phyloP scores from a whole-genome alignment of 306 rosid species.

The Rubus parviflorus region DNA sequence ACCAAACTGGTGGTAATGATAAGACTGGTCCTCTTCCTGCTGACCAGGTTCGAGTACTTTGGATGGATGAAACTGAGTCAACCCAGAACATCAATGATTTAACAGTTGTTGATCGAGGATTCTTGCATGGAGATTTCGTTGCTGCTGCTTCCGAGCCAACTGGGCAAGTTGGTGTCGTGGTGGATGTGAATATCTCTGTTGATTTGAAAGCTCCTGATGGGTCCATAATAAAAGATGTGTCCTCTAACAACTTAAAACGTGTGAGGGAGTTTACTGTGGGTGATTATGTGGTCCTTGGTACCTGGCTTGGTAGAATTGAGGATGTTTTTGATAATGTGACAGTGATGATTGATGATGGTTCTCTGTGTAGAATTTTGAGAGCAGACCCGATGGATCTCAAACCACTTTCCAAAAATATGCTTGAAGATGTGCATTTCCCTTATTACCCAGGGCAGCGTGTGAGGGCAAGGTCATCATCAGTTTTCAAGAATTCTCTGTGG shows the following conservation, averaged over 20 bases:
- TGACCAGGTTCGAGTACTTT: constrained; percentile 81
- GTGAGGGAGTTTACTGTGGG: constrained; percentile 92
- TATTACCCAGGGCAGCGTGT: constrained; percentile 99
- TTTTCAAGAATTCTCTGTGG: constrained; percentile 95
- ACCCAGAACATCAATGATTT: constrained; percentile 59
- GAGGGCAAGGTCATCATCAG: constrained; percentile 85
- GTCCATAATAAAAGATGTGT: constrained; percentile 61
- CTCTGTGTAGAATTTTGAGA: constrained; percentile 82
- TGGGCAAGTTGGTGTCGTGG: constrained; percentile 96
- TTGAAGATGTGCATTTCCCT: constrained; percentile 92
- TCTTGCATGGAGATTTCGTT: constrained; percentile 92
- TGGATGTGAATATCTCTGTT: constrained; percentile 79
- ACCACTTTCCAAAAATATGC: constrained; percentile 78
- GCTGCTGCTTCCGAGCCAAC: constrained; percentile 84
- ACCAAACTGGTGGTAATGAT: constrained; percentile 30
- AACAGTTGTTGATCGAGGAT: constrained; percentile 77
- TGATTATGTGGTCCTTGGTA: constrained; percentile 93
- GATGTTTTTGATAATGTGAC: constrained; percentile 97
- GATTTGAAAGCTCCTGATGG: constrained; percentile 74
- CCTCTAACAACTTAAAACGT: constrained; percentile 73
- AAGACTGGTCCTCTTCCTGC: constrained; percentile 62
- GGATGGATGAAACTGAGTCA: constrained; percentile 87
- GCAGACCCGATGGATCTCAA: constrained; percentile 90
- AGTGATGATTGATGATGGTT: constrained; percentile 92
- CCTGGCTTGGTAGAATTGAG: constrained; percentile 94